Conservation (phyloP, 805 yeast genomes). For the Phaffomyces opuntiae region DNA sequence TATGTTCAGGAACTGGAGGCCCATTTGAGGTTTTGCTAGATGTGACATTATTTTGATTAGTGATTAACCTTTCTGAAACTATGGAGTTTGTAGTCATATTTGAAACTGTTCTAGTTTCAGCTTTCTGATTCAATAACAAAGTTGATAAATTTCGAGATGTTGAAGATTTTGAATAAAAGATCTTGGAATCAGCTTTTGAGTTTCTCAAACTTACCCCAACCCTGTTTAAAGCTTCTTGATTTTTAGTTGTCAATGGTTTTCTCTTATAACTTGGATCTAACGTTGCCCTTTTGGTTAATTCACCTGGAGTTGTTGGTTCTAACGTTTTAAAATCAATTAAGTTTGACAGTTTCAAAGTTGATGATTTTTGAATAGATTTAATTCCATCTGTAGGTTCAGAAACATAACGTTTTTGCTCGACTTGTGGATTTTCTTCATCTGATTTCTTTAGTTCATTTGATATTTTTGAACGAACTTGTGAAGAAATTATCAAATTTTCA, state of each 20-base stretch:
- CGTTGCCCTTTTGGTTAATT: slow-evolving; percentile 7
- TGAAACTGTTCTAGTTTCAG: neutral
- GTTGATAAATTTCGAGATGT: slow-evolving; percentile 19
- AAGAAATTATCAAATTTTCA: neutral
- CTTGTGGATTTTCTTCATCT: neutral
- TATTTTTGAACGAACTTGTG: neutral
- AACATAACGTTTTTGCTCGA: slow-evolving; percentile 10
- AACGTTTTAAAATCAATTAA: slow-evolving; percentile 7
- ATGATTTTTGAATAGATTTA: slow-evolving; percentile 3
- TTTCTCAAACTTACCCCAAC: slow-evolving; percentile 19
- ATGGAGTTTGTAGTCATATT: too few species aligned
- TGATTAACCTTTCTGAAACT: too few species aligned
- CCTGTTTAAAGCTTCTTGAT: slow-evolving; percentile 16
- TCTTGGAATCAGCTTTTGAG: slow-evolving; percentile 16
- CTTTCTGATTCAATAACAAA: neutral
- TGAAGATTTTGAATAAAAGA: slow-evolving; percentile 23
- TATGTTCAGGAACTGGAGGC: slow-evolving; percentile 10
- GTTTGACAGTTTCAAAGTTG: slow-evolving; percentile 6
- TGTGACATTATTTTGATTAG: neutral
- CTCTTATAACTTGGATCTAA: slow-evolving; percentile 20
- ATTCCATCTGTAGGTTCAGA: slow-evolving; percentile 13
- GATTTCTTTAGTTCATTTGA: neutral
- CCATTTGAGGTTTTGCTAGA: neutral
- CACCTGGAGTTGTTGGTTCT: neutral
- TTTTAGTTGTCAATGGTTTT: slow-evolving; percentile 12